A percentile compares a stretch with the other conserved stretches of the same genome.
These are phyloP conservation scores for Blastobotrys capitulatus DNA, from an alignment of 1,139 yeast species.

Conservation along the genomic window DNA sequence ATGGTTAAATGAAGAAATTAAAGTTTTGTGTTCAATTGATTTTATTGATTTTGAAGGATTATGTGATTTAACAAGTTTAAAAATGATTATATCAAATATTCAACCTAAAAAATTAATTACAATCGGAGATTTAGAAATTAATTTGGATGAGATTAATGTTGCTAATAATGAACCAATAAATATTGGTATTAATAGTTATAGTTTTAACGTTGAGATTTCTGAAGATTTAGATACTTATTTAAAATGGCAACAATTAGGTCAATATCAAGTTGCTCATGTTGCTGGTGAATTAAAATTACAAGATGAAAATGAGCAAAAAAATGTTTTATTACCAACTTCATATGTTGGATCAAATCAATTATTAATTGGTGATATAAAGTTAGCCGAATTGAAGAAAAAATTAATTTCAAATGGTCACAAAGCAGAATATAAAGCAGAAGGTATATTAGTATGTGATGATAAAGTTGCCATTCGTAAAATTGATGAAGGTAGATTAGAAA, in stretches of 20 bases:
- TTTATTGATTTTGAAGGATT: slow-evolving; percentile 80
- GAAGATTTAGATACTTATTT: slow-evolving; percentile 56
- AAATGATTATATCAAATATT: slow-evolving; percentile 70
- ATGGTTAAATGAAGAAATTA: slow-evolving; percentile 37
- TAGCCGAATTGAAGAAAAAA: slow-evolving; percentile 72
- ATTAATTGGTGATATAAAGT: slow-evolving; percentile 83
- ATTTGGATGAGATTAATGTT: slow-evolving; percentile 13
- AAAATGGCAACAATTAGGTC: slow-evolving; percentile 82
- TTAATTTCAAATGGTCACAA: slow-evolving; percentile 53
- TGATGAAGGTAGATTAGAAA: slow-evolving; percentile 72
- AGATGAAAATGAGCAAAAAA: slow-evolving; percentile 5
- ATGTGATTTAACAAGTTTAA: slow-evolving; percentile 77
- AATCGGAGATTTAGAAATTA: slow-evolving; percentile 20
- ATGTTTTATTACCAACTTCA: slow-evolving; percentile 23
- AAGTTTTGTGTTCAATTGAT: slow-evolving; percentile 63
- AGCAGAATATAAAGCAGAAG: slow-evolving; percentile 92
- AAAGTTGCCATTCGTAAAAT: slow-evolving; percentile 70
- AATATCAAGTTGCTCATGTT: slow-evolving; percentile 77
- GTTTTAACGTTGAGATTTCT: slow-evolving; percentile 69
- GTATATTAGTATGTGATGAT: slow-evolving; percentile 81
- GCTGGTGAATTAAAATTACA: slow-evolving; percentile 55
- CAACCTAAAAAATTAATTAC: slow-evolving; percentile 74
- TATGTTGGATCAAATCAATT: slow-evolving; percentile 38
- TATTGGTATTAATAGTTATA: slow-evolving; percentile 57
- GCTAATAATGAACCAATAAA: slow-evolving; percentile 38